Evolutionary conservation across 2,329 filamentous ascomycete species (phyloP).

Genomic region (Aspergillus proliferans): DNA sequence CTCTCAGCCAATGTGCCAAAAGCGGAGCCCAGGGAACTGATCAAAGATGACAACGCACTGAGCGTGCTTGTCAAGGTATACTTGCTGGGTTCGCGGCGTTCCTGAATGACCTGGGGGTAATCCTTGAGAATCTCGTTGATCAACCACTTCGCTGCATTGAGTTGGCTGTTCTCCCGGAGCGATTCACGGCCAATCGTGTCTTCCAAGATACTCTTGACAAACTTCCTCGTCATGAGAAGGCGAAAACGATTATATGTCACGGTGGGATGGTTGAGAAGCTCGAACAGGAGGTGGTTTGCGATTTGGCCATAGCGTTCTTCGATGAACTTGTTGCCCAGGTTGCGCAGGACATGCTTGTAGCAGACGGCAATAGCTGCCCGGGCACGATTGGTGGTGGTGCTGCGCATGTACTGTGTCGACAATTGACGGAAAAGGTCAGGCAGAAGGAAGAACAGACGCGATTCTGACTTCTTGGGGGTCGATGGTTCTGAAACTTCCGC

Average conservation of each 20-base stretch:
- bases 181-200: constrained; percentile 75
- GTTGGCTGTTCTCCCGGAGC: constrained; percentile 81
- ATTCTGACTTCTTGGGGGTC: constrained; percentile 65
- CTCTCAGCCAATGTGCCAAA: constrained; percentile 70
- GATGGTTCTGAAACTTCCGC: constrained; percentile 68
- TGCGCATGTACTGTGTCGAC: constrained; percentile 71
- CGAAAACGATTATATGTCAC: constrained; percentile 83
- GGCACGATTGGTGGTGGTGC: constrained; percentile 70
- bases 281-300: constrained; percentile 70
- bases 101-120: constrained; percentile 82
- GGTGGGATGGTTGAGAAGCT: constrained; percentile 68
- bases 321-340: constrained; percentile 73
- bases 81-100: constrained; percentile 82
- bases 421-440: constrained; percentile 72
- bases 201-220: constrained; percentile 76
- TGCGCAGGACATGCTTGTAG: constrained; percentile 73
- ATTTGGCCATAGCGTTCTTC: constrained; percentile 78
- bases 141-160: constrained; percentile 71
- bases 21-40: constrained; percentile 74
- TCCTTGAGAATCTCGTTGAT: constrained; percentile 89
- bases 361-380: constrained; percentile 80
- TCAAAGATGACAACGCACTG: constrained; percentile 71
- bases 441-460: constrained; percentile 66
- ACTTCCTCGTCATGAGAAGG: constrained; percentile 74
- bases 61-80: constrained; percentile 73